A percentile compares a stretch with the other conserved stretches of the same genome.
phyloP scores from a whole-genome alignment of 805 yeast species.

The Saturnispora saitoi region DNA sequence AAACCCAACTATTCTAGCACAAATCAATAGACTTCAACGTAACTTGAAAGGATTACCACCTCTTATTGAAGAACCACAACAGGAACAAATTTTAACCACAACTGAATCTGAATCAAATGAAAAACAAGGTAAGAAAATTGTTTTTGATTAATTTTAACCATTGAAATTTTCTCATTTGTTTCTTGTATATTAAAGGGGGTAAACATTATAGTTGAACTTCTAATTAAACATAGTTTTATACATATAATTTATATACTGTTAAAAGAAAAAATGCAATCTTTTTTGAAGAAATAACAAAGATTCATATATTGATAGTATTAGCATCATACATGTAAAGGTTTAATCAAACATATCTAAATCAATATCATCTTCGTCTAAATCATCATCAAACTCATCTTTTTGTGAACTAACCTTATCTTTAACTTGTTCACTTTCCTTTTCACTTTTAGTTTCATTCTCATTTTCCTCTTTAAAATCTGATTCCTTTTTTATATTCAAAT shows the following conservation, averaged over 20 bases:
- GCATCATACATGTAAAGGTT: too few relatives aligned
- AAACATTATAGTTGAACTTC: not conserved
- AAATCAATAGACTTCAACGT: slow-evolving; percentile 30
- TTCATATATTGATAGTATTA: not conserved
- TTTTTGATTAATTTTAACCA: slow-evolving; percentile 1
- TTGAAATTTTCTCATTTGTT: not conserved
- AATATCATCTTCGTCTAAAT: slow-evolving; percentile 9
- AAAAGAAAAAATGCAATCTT: not conserved
- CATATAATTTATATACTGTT: not conserved
- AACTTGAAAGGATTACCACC: slow-evolving; percentile 32
- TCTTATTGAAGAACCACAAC: slow-evolving; percentile 20
- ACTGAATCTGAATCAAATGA: not conserved
- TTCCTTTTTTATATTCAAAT: too few relatives aligned
- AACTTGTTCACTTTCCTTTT: slow-evolving; percentile 10
- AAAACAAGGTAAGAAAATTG: slow-evolving; percentile 6
- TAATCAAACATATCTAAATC: slow-evolving; percentile 9
- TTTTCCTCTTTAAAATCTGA: not conserved
- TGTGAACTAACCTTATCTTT: not conserved
- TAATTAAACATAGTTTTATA: not conserved
- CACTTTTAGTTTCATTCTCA: not conserved
- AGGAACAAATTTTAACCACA: not conserved
- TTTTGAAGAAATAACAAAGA: not conserved
- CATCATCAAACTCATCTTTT: slow-evolving; percentile 2
- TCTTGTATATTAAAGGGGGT: not conserved
- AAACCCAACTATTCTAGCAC: slow-evolving; percentile 24